phyloP scores from a whole-genome alignment of 1,284 basidiomycete genomes.

The Microbotryum silenes-acaulis region DNA sequence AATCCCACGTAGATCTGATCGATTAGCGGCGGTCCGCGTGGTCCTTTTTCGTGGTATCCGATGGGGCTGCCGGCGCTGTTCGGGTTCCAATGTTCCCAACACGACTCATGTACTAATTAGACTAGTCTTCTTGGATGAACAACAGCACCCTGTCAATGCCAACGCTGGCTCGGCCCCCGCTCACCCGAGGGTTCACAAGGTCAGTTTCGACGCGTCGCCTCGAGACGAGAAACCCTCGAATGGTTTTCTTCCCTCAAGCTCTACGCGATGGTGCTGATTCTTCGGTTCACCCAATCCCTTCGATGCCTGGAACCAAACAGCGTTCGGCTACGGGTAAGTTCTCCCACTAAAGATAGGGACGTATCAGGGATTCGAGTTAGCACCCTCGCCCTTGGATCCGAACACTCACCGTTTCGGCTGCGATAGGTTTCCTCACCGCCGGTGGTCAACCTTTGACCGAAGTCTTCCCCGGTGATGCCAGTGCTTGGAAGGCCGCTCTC shows the following conservation, averaged over 20 bases:
- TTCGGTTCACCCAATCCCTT: no score
- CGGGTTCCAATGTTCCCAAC: no score
- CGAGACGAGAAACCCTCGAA: neutral
- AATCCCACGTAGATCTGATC: no score
- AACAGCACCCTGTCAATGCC: no score
- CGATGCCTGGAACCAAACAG: neutral
- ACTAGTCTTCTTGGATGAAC: no score
- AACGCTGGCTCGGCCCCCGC: neutral
- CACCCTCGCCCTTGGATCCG: no score
- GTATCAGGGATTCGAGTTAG: no score
- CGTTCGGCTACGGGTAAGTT: constrained; percentile 2
- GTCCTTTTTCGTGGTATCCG: no score
- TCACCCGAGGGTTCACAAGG: constrained; percentile 1
- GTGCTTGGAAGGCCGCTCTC: constrained; percentile 31
- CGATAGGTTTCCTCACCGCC: neutral
- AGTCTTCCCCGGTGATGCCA: constrained; percentile 32
- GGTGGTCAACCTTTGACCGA: neutral
- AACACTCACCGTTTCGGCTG: no score
- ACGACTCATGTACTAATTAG: no score
- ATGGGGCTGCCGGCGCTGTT: no score
- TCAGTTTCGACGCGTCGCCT: neutral
- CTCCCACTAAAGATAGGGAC: neutral
- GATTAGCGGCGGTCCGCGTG: no score
- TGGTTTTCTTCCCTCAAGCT: neutral
- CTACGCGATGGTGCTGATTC: neutral